These are phyloP conservation scores for Psidium friedrichsthalianum DNA, from an alignment of 345 rosid species.

Conservation along the genomic window DNA sequence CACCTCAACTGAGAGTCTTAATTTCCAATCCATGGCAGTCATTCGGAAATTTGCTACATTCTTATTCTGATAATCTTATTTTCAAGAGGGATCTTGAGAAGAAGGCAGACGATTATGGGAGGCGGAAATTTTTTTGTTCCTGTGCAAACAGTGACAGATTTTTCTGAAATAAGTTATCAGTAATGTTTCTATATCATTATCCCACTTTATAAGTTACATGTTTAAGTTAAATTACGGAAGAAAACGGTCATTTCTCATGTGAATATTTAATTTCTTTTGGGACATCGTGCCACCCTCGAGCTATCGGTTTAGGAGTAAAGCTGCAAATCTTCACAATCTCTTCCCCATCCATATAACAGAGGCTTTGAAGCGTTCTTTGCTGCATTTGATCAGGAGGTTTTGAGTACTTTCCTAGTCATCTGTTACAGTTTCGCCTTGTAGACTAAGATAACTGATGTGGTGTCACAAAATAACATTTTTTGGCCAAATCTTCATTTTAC, in stretches of 20 bases:
- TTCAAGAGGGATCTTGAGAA: constrained; percentile 84
- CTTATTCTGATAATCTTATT: neutral
- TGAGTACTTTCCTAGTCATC: no score
- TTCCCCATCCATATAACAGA: constrained; percentile 62
- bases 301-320: constrained; percentile 81
- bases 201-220: no score
- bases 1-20: neutral
- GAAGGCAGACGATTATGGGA: constrained; percentile 82
- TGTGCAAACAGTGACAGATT: constrained; percentile 79
- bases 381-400: constrained; percentile 79
- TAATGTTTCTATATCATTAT: no score
- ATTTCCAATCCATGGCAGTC: neutral
- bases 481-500: no score
- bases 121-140: constrained; percentile 79
- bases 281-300: no score
- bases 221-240: no score
- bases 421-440: no score
- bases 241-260: no score
- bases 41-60: neutral
- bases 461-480: no score
- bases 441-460: no score
- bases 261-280: no score
- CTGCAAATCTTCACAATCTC: constrained; percentile 72
- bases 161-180: constrained; percentile 61
- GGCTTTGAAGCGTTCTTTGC: constrained; percentile 58